Percentiles rank a stretch among this genome's conserved stretches.
These are phyloP conservation scores for Physaria fendleri DNA, from an alignment of 345 rosid species.

Conservation along the genomic window DNA sequence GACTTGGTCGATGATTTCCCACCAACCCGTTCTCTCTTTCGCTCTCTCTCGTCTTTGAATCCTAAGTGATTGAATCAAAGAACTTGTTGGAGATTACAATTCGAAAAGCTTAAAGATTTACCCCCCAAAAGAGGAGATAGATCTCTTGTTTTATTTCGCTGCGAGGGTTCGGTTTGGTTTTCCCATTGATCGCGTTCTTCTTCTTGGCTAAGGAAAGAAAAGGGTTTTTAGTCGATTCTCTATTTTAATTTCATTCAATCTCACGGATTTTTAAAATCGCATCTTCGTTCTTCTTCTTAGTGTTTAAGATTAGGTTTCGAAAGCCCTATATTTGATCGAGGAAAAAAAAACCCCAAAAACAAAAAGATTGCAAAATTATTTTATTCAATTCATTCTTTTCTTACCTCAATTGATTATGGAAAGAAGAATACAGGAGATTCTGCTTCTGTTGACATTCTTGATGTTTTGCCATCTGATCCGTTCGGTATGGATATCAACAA, in stretches of 20 bases:
- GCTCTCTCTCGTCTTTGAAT: background rate
- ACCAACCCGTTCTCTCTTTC: slow-evolving; percentile 26
- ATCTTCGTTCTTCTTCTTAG: background rate
- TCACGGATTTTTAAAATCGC: background rate
- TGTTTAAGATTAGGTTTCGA: slow-evolving; percentile 17
- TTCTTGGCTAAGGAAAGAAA: background rate
- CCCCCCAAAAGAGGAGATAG: slow-evolving; percentile 7
- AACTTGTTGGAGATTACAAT: background rate
- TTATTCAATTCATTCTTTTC: slow-evolving; percentile 27
- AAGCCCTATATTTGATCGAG: slow-evolving; percentile 32
- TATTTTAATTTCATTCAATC: background rate
- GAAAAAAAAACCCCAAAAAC: background rate
- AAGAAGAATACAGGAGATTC: slow-evolving; percentile 40
- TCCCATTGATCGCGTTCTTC: slow-evolving; percentile 1
- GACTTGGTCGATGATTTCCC: slow-evolving; percentile 33
- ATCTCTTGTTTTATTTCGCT: slow-evolving; percentile 13
- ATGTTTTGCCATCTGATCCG: slow-evolving; percentile 89
- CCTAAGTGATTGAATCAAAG: slow-evolving; percentile 8
- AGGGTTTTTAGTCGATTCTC: background rate
- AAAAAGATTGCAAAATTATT: background rate
- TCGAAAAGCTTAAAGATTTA: background rate
- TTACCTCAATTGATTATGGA: slow-evolving; percentile 39
- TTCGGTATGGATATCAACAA: slow-evolving; percentile 73
- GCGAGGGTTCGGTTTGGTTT: slow-evolving; percentile 29
- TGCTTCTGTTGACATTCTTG: slow-evolving; percentile 68